phyloP scores from a whole-genome alignment of 1,284 basidiomycete genomes.

The Naganishia sp. region DNA sequence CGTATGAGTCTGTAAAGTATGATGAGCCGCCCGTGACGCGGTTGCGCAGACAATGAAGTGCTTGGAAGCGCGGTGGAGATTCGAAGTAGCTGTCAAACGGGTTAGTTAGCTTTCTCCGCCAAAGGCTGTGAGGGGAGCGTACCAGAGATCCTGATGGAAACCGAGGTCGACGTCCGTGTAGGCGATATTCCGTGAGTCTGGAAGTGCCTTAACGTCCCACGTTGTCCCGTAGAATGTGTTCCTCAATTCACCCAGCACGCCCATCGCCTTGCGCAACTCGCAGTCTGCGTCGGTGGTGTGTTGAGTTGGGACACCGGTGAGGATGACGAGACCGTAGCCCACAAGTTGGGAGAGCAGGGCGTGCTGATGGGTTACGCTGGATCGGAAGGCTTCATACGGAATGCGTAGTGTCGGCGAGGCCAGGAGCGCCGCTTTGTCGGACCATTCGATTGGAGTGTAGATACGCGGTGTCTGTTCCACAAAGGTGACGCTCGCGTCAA shows the following conservation, averaged over 20 bases:
- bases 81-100: conserved; percentile 70
- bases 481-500: neutral
- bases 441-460: conserved; percentile 31
- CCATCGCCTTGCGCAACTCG: conserved; percentile 65
- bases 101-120: neutral
- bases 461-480: conserved; percentile 24
- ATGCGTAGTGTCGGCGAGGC: conserved; percentile 36
- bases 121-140: conserved; percentile 48
- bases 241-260: conserved; percentile 71
- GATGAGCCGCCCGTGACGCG: conserved; percentile 79
- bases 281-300: conserved; percentile 63
- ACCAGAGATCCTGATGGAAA: conserved; percentile 90
- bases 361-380: conserved; percentile 35
- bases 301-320: conserved; percentile 62
- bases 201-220: conserved; percentile 84
- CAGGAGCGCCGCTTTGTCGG: conserved; percentile 9
- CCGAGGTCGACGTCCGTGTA: conserved; percentile 90
- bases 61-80: conserved; percentile 82
- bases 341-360: conserved; percentile 53
- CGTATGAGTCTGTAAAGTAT: conserved; percentile 81
- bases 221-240: conserved; percentile 86
- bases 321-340: conserved; percentile 59
- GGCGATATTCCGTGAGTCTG: conserved; percentile 83
- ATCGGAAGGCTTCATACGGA: conserved; percentile 31
- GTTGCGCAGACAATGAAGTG: conserved; percentile 84